Evolutionary conservation across 2,329 filamentous ascomycete genomes (phyloP), one percentile per base, ranked within the genome.

Genomic region (Aspergillus brasiliensis): DNA sequence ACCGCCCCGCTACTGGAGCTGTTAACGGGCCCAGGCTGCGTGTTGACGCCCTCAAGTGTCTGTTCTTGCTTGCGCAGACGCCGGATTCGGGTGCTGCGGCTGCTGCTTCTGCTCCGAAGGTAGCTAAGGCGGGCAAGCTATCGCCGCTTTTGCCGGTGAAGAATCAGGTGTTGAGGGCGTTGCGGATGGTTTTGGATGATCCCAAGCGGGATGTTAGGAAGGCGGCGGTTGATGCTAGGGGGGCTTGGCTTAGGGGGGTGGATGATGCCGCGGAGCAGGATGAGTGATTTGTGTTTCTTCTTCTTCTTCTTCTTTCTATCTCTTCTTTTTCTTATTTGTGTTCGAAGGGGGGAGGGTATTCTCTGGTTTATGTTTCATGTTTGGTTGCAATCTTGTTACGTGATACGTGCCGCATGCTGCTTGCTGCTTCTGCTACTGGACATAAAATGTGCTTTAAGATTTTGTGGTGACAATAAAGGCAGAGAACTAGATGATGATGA

Each of bases 181-280:
- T 90, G 67, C 76, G 80, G 47, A 71, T 68, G 15, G 82, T 84
- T 25, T 69, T 90, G 63, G 87, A 90, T 76, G 87, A 90, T 73
- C 77, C 78, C 31, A 88, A 86, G 75, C 77, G 87, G 62, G 81
- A 82, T 69, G 87, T 90, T 8, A 79, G 87, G 44, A 82, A 84
- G 62, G 84, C 85, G 60, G 87, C 86, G 13, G 86, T 88, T 25
- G 82, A 82, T 75, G 87, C 86, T 62, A 75, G 85, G 54, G 81
- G 78, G n/a, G 83, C 80, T 57, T 89, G 86, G 86, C 70, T 87
- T 56, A 80, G 81, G 59, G 69, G 72, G 13, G 76, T 87, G 46
- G 85, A 86, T 68, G 85, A 88, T 70, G 84, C 83, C 56, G 78
- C 81, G 23, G 78, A 81, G 23, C 83, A 84, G 21, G 85, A 87